phyloP scores from a whole-genome alignment of 2,329 filamentous ascomycete genomes.

The Alternaria panax region DNA sequence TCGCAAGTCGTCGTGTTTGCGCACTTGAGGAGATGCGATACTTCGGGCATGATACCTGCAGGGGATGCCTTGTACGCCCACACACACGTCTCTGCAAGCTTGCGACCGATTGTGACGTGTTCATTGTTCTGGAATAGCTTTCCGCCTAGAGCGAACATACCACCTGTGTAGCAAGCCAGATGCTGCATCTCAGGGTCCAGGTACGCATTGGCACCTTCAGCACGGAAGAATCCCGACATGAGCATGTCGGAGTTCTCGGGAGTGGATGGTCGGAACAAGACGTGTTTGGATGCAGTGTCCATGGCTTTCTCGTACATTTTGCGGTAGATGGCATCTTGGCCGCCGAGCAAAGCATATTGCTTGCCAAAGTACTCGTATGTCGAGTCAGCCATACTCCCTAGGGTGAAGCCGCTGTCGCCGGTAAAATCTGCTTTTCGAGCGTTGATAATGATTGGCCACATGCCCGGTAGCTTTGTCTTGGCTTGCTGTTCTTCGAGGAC shows the following conservation, averaged over 20 bases:
- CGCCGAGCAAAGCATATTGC: conserved; percentile 52
- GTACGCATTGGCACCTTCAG: conserved; percentile 34
- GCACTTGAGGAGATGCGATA: conserved; percentile 63
- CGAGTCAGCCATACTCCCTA: conserved; percentile 50
- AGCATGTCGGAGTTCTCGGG: conserved; percentile 57
- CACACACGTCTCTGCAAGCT: conserved; percentile 67
- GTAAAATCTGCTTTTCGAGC: conserved; percentile 52
- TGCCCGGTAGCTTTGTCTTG: conserved; percentile 54
- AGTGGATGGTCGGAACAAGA: conserved; percentile 59
- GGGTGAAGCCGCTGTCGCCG: conserved; percentile 45
- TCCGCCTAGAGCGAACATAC: conserved; percentile 68
- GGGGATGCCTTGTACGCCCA: conserved; percentile 67
- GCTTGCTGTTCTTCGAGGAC: conserved; percentile 53
- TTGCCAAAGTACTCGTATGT: conserved; percentile 52
- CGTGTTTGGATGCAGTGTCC: conserved; percentile 53
- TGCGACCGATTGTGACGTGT: conserved; percentile 64
- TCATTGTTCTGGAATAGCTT: conserved; percentile 62
- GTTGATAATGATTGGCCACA: conserved; percentile 58
- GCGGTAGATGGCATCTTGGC: conserved; percentile 55
- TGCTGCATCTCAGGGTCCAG: conserved; percentile 64
- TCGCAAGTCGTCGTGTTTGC: conserved; percentile 51
- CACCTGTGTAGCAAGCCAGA: conserved; percentile 66
- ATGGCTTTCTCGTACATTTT: conserved; percentile 64
- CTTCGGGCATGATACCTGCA: conserved; percentile 68
- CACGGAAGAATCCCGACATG: conserved; percentile 54